Evolutionary conservation across 2,329 filamentous ascomycete species (phyloP).

Genomic region (Fusarium incarnatum): DNA sequence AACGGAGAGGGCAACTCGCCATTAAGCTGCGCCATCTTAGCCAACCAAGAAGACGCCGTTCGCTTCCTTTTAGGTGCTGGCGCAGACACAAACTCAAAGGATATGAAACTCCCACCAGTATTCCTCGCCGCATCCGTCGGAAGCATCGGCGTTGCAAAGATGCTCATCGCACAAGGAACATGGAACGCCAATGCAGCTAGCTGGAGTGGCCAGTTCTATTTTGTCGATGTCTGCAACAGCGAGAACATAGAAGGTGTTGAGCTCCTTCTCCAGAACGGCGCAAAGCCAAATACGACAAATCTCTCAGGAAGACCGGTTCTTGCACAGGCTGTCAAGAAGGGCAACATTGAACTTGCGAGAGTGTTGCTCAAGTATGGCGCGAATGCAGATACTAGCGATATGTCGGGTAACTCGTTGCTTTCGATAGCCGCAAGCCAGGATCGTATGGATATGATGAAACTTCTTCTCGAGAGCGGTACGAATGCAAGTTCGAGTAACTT

Average conservation of each 20-base stretch:
- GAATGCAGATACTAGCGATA: conserved; percentile 46
- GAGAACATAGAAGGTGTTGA: conserved; percentile 45
- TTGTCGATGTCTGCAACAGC: conserved; percentile 46
- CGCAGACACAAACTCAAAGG: conserved; percentile 42
- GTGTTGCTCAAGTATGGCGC: conserved; percentile 53
- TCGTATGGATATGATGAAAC: conserved; percentile 48
- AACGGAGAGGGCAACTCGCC: conserved; percentile 52
- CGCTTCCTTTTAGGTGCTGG: conserved; percentile 50
- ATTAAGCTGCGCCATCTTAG: conserved; percentile 51
- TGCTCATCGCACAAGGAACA: conserved; percentile 49
- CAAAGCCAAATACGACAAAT: conserved; percentile 45
- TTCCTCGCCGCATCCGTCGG: conserved; percentile 51
- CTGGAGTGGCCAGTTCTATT: conserved; percentile 47
- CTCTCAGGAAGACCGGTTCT: conserved; percentile 46
- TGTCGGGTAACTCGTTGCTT: conserved; percentile 49
- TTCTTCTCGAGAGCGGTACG: conserved; percentile 53
- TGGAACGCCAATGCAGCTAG: conserved; percentile 47
- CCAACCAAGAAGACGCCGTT: conserved; percentile 49
- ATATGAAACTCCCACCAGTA: conserved; percentile 48
- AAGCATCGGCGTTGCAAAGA: conserved; percentile 43
- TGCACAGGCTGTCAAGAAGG: conserved; percentile 46
- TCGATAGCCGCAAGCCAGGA: conserved; percentile 46
- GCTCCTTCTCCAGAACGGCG: conserved; percentile 49
- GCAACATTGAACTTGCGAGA: conserved; percentile 44
- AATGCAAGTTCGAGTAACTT: conserved; percentile 47